Evolutionary conservation across 305 asterid genomes (phyloP).

Genomic region (Lippia alba): DNA sequence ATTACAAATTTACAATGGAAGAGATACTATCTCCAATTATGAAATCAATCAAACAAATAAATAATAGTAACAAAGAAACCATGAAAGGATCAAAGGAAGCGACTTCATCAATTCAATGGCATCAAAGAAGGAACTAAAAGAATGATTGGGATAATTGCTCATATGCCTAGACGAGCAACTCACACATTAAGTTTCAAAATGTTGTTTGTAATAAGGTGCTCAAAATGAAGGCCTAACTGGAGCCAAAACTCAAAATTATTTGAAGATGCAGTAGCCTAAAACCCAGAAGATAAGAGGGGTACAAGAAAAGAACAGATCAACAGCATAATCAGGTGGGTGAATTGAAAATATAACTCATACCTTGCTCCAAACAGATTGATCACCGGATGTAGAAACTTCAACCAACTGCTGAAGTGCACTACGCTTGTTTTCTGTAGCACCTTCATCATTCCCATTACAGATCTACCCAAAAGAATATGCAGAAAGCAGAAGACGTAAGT

Average conservation of each 20-base stretch:
- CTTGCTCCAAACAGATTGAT: slow-evolving; percentile 90
- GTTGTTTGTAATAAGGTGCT: too few relatives aligned
- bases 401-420: slow-evolving; percentile 89
- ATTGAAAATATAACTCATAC: slow-evolving; percentile 41
- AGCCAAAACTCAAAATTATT: slow-evolving; percentile 15
- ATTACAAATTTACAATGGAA: slow-evolving; percentile 13
- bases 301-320: background rate
- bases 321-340: slow-evolving; percentile 8
- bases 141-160: background rate
- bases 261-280: slow-evolving; percentile 11
- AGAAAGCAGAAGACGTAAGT: slow-evolving; percentile 28
- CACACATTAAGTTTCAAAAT: too few relatives aligned
- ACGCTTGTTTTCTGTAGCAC: slow-evolving; percentile 63
- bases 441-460: slow-evolving; percentile 79
- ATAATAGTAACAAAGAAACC: background rate
- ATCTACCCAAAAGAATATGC: slow-evolving; percentile 53
- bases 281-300: slow-evolving; percentile 3
- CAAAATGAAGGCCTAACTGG: background rate
- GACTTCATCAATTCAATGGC: background rate
- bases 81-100: background rate
- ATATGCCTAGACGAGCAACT: too few relatives aligned
- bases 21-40: slow-evolving; percentile 4
- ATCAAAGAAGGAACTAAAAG: background rate
- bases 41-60: slow-evolving; percentile 12
- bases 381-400: slow-evolving; percentile 71